These are phyloP conservation scores for Carpinus viminea DNA, from an alignment of 306 rosid genomes.

Conservation along the genomic window DNA sequence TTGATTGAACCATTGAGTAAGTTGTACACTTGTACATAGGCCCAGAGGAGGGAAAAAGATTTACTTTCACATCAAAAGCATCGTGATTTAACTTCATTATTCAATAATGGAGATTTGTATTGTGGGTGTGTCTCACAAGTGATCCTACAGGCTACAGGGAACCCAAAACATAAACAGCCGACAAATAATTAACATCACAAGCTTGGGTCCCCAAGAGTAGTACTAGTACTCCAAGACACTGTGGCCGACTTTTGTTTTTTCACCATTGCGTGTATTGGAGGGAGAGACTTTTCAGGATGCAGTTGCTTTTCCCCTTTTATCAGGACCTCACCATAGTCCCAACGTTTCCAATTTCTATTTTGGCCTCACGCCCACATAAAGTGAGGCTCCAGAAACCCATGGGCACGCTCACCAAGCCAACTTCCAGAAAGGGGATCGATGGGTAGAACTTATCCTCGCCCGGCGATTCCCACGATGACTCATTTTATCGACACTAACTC, in stretches of 20 bases:
- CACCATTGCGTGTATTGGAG: constrained; percentile 7
- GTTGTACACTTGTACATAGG: neutral
- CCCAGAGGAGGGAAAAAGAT: neutral
- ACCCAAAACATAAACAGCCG: constrained; percentile 13
- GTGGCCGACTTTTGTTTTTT: neutral
- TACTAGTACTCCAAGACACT: neutral
- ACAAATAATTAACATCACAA: neutral
- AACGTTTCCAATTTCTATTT: constrained; percentile 20
- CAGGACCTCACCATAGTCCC: constrained; percentile 25
- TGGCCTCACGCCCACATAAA: constrained; percentile 23
- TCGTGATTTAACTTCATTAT: constrained; percentile 14
- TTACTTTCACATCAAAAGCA: neutral
- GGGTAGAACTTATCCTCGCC: neutral
- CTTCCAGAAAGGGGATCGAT: constrained; percentile 5
- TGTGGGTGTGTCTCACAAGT: neutral
- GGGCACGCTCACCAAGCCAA: constrained; percentile 21
- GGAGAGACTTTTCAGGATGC: constrained; percentile 24
- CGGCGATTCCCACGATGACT: too few species aligned
- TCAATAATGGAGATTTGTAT: constrained; percentile 5
- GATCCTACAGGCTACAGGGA: neutral
- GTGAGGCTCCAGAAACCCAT: constrained; percentile 43
- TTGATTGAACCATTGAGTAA: neutral
- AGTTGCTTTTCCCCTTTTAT: constrained; percentile 35
- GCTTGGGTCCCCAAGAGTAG: neutral
- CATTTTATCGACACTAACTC: too few species aligned